Conservation (phyloP, 139 green algal genomes). For the Closterium sp. region DNA sequence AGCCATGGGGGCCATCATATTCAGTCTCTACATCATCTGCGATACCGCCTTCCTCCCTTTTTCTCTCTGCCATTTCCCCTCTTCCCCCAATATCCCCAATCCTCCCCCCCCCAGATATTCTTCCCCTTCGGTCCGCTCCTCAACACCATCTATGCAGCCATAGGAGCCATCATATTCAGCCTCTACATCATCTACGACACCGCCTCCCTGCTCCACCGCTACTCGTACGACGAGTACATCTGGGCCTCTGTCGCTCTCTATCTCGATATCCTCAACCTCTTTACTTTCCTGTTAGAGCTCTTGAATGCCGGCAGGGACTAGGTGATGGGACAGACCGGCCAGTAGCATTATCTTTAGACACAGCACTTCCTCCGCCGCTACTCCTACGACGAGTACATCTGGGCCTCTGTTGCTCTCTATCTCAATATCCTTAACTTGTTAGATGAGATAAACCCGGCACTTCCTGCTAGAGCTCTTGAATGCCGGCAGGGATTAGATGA, state of each 20-base stretch:
- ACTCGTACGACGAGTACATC: conserved; percentile 69
- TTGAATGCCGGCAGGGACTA: not conserved
- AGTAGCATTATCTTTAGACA: conserved; percentile 44
- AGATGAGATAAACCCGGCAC: no score
- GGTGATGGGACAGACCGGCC: no score
- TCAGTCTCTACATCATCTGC: no score
- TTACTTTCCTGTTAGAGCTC: not conserved
- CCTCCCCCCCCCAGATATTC: conserved; percentile 9
- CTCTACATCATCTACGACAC: conserved; percentile 52
- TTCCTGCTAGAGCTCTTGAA: not conserved
- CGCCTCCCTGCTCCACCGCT: conserved; percentile 40
- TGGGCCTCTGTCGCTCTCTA: conserved; percentile 28
- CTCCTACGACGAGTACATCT: conserved; percentile 70
- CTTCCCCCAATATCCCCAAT: no score
- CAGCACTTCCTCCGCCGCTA: conserved; percentile 35
- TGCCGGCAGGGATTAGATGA: not conserved
- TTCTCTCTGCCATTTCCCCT: no score
- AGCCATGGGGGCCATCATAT: no score
- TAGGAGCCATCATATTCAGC: conserved; percentile 33
- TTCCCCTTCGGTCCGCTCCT: conserved; percentile 6
- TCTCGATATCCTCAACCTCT: not conserved
- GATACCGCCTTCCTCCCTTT: no score
- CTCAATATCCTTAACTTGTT: not conserved
- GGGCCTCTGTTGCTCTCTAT: conserved; percentile 4
- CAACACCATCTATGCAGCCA: not conserved